Base-by-base conservation (phyloP, 2,329 filamentous ascomycete species). In the Colletotrichum sp. region DNA sequence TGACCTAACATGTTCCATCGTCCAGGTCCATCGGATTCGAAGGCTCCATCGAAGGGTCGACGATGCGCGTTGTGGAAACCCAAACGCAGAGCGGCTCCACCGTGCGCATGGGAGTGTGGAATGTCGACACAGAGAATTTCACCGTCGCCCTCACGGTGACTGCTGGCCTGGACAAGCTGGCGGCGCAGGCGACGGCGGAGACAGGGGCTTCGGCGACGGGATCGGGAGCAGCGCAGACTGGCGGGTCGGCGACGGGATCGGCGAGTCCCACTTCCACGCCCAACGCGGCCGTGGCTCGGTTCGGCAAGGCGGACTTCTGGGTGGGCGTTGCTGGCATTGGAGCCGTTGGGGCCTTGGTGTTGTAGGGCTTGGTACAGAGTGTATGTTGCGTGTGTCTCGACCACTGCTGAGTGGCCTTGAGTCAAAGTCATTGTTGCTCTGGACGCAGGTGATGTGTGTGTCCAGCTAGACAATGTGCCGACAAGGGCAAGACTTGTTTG, bases 81-180 rank as follows among this genome's bases (percentile, higher is more conserved):
- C 26, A n/a, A 3, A 72, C 61, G 21, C 28, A 15, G 61, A 72
- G 30, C 16, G 68, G 72, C 18, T 21, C 26, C 8, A 72, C 36
- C 13, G n/a, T 57, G 12, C 28, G 48, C 5, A 32, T 68, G 16
- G 52, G 18, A 5, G 12, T 52, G 36, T 24, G 15, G 24, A 24
- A 55, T 8, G 18, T 30, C 8, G 21, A 61, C 28, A 55, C 9
- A 21, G 67, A 52, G 34, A 67, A 69, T 10, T 72, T 71, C 52
- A 76, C 81, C 52, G 36, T 78, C 15, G 80, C 84, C 71, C 81
- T 86, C 28, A 84, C 84, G 38, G 77, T 87, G 68, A 86, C 85
- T 21, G 83, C 83, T 18, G 86, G 85, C 6, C 71, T 81, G 38
- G 82, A 86, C 67, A 85, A 85, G 79, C 79, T 87, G 24, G 67